These are phyloP conservation scores for Paradendryphiella salina DNA, from an alignment of 2,329 filamentous ascomycete species.

Conservation along the genomic window DNA sequence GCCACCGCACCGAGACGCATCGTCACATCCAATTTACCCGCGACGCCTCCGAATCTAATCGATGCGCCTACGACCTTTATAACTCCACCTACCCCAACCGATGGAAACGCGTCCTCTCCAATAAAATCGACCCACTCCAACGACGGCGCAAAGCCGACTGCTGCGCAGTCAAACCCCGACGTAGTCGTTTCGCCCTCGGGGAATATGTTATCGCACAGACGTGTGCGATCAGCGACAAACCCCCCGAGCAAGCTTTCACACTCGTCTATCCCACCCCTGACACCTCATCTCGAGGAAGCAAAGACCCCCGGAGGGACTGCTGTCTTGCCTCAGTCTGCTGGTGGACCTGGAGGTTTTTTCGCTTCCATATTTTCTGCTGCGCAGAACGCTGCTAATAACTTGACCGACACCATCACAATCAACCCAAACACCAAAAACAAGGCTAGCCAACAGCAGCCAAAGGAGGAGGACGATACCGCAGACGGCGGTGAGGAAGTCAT, in stretches of 20 bases:
- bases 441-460: conserved; percentile 46
- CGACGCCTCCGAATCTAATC: conserved; percentile 49
- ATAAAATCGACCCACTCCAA: conserved; percentile 34
- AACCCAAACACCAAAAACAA: conserved; percentile 57
- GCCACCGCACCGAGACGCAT: conserved; percentile 38
- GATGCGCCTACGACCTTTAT: conserved; percentile 61
- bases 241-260: conserved; percentile 85
- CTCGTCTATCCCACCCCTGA: conserved; percentile 66
- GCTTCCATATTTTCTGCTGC: conserved; percentile 90
- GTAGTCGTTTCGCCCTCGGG: conserved; percentile 66
- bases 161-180: conserved; percentile 50
- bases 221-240: conserved; percentile 61
- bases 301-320: conserved; percentile 61
- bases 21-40: conserved; percentile 45
- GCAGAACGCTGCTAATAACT: conserved; percentile 80
- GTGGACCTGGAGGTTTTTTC: conserved; percentile 71
- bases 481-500: conserved; percentile 51
- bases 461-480: conserved; percentile 32
- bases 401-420: conserved; percentile 75
- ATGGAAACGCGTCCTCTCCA: conserved; percentile 46
- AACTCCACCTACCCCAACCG: conserved; percentile 66
- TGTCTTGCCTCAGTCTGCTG: conserved; percentile 50
- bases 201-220: conserved; percentile 74
- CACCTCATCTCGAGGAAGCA: conserved; percentile 74
- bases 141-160: conserved; percentile 29